A percentile compares a stretch with the other conserved stretches of the same genome.
phyloP scores from a whole-genome alignment of 495 filamentous ascomycete species.

The Aspergillus steynii region DNA sequence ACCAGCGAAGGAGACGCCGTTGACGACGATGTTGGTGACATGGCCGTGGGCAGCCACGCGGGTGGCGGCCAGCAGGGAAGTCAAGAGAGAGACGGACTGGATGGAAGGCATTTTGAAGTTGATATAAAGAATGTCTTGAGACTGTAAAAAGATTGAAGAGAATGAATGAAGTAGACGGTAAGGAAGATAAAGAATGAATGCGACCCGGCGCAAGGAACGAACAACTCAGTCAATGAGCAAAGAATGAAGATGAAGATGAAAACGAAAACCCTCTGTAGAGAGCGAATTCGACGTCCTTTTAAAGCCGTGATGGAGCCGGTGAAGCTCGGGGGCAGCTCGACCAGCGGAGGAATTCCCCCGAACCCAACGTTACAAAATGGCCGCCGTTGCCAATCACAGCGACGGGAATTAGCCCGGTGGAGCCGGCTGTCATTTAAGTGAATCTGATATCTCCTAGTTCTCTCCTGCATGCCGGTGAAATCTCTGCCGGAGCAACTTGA shows the following conservation, averaged over 20 bases:
- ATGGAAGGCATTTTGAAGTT: conserved; percentile 6
- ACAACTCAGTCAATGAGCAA: conserved; percentile 1
- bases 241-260: conserved; percentile 1
- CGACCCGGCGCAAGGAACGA: conserved; percentile 14
- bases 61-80: conserved; percentile 28
- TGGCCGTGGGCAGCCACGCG: conserved; percentile 53
- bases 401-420: background rate
- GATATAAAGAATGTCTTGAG: background rate
- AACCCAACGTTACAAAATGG: background rate
- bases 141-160: background rate
- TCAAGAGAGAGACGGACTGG: conserved; percentile 21
- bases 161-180: conserved; percentile 1
- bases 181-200: background rate
- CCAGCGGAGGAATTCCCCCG: background rate
- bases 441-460: background rate
- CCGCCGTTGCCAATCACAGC: background rate
- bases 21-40: conserved; percentile 52
- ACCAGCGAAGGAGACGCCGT: conserved; percentile 44
- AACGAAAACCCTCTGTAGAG: background rate
- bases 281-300: background rate
- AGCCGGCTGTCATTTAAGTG: background rate
- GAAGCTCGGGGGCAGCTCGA: background rate
- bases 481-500: background rate
- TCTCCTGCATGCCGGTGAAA: background rate
- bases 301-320: background rate